phyloP scores from a whole-genome alignment of 2,329 filamentous ascomycete genomes.

The Cephalotrichum gorgonifer region DNA sequence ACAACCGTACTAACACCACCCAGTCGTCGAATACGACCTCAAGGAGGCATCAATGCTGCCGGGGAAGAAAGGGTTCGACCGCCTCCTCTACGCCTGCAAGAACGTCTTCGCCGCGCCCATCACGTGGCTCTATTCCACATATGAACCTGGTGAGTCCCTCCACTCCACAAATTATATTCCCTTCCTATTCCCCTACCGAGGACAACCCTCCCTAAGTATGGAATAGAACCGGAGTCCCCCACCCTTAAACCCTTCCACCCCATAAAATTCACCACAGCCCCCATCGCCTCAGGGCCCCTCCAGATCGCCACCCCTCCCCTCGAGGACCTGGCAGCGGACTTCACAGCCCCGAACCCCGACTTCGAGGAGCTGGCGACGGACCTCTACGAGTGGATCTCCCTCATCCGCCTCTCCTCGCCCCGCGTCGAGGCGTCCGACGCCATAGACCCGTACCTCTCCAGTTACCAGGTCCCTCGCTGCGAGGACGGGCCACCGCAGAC shows the following conservation, averaged over 20 bases:
- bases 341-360: constrained; percentile 30
- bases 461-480: constrained; percentile 48
- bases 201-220: constrained; percentile 10
- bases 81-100: constrained; percentile 66
- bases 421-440: constrained; percentile 44
- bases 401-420: constrained; percentile 57
- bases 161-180: neutral
- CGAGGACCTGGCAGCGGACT: constrained; percentile 11
- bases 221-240: constrained; percentile 35
- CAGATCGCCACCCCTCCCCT: constrained; percentile 12
- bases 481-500: constrained; percentile 7
- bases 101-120: constrained; percentile 60
- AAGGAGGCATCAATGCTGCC: constrained; percentile 65
- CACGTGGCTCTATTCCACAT: constrained; percentile 50
- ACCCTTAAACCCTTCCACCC: constrained; percentile 36
- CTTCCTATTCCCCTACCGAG: neutral
- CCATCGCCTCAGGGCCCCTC: constrained; percentile 13
- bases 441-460: constrained; percentile 59
- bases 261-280: constrained; percentile 26
- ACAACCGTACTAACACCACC: neutral
- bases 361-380: constrained; percentile 55
- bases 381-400: constrained; percentile 64
- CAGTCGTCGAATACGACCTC: constrained; percentile 68
- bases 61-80: constrained; percentile 74
- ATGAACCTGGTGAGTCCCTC: neutral